Evolutionary conservation across 2,329 filamentous ascomycete species (phyloP).

Genomic region (Lachnellula cervina): DNA sequence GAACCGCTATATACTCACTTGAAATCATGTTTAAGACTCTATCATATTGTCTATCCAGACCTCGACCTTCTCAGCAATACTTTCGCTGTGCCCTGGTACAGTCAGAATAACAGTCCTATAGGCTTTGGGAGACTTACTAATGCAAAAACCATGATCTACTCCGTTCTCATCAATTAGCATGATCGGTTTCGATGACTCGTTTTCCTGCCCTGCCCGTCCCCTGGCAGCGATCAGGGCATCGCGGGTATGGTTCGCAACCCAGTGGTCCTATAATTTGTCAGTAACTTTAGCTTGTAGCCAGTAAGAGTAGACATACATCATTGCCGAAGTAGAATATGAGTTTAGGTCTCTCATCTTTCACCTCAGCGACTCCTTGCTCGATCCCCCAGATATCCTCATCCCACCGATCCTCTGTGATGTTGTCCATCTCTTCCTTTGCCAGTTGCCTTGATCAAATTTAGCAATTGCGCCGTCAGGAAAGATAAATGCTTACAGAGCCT

Average conservation of each 20-base stretch:
- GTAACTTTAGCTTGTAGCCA: background rate
- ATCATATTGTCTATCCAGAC: conserved; percentile 31
- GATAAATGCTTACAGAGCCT: conserved; percentile 42
- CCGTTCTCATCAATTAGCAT: conserved; percentile 51
- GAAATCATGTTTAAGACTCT: background rate
- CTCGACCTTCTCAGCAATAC: conserved; percentile 44
- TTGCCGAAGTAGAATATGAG: conserved; percentile 58
- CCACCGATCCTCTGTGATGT: conserved; percentile 56
- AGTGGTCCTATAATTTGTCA: conserved; percentile 44
- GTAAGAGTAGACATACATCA: conserved; percentile 26
- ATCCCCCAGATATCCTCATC: conserved; percentile 54
- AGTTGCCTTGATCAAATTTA: conserved; percentile 36
- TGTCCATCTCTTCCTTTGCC: conserved; percentile 55
- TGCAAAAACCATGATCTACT: conserved; percentile 58
- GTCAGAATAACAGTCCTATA: background rate
- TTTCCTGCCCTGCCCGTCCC: conserved; percentile 25
- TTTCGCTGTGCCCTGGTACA: conserved; percentile 42
- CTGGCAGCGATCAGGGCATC: conserved; percentile 50
- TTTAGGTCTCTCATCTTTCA: conserved; percentile 35
- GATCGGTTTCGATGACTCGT: conserved; percentile 36
- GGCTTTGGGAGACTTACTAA: conserved; percentile 37
- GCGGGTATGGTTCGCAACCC: conserved; percentile 53
- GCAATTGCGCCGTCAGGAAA: background rate
- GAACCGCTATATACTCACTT: background rate
- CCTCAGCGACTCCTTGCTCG: conserved; percentile 28